phyloP scores from a whole-genome alignment of 2,329 filamentous ascomycete species.

The Aphanocladium album region DNA sequence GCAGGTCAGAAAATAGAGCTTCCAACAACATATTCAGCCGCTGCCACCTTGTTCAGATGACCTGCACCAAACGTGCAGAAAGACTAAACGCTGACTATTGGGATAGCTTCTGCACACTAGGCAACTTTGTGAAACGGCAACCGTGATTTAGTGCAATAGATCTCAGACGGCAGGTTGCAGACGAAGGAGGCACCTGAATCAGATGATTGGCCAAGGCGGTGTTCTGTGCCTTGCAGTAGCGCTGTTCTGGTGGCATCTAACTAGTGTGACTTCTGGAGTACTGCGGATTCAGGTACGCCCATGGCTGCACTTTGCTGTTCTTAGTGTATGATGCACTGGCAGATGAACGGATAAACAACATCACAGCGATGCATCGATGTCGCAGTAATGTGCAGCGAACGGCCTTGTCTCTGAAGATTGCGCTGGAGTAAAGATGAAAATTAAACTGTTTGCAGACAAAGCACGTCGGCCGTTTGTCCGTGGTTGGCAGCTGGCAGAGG shows the following conservation, averaged over 20 bases:
- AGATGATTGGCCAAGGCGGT: background rate
- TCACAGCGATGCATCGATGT: too few species aligned
- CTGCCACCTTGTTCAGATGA: background rate
- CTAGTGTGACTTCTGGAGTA: background rate
- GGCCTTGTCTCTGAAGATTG: background rate
- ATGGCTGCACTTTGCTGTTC: background rate
- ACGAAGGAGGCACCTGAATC: background rate
- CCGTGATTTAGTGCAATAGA: background rate
- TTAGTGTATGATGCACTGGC: background rate
- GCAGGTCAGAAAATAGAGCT: background rate
- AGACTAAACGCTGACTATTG: background rate
- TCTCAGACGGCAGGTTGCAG: background rate
- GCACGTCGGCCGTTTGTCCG: background rate
- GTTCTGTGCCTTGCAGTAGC: background rate
- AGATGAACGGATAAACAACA: background rate
- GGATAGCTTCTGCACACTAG: background rate
- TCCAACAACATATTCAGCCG: background rate
- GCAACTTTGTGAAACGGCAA: background rate
- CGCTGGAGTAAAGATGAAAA: background rate
- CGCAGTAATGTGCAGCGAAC: too few species aligned
- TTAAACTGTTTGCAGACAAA: background rate
- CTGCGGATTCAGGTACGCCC: background rate
- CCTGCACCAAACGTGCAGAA: background rate
- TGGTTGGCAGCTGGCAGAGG: background rate
- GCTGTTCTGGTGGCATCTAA: background rate